phyloP scores from a whole-genome alignment of 257 asterid genomes.

The Fraxinus quadrangulata region DNA sequence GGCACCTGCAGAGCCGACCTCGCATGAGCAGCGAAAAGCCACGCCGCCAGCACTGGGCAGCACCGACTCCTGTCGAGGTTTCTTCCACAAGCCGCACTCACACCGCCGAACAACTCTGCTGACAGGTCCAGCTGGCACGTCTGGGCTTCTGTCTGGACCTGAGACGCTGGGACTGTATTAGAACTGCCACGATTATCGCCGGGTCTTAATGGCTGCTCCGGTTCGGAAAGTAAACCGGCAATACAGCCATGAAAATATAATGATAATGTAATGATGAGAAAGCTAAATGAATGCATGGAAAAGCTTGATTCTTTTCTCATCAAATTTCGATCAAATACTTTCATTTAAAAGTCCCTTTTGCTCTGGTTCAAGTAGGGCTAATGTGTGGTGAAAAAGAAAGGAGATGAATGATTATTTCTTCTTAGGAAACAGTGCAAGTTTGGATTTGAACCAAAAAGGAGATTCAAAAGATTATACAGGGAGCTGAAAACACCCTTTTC shows the following conservation, averaged over 20 bases:
- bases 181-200: slow-evolving; percentile 42
- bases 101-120: slow-evolving; percentile 92
- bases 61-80: slow-evolving; percentile 91
- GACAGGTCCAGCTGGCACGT: slow-evolving; percentile 78
- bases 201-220: slow-evolving; percentile 69
- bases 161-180: slow-evolving; percentile 87
- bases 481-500: slow-evolving; percentile 28
- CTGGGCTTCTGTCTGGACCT: slow-evolving; percentile 61
- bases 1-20: slow-evolving; percentile 68
- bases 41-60: slow-evolving; percentile 95
- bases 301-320: slow-evolving; percentile 20
- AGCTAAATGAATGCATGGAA: not conserved
- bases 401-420: not conserved
- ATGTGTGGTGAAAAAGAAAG: not conserved
- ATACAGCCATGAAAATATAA: slow-evolving; percentile 20
- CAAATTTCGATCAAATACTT: slow-evolving; percentile 22
- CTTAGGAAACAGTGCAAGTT: slow-evolving; percentile 29
- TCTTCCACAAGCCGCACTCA: slow-evolving; percentile 74
- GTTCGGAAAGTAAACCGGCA: slow-evolving; percentile 46
- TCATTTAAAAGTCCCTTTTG: not conserved
- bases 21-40: slow-evolving; percentile 98
- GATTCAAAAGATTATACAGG: slow-evolving; percentile 27
- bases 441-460: slow-evolving; percentile 37
- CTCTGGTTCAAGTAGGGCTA: slow-evolving; percentile 18
- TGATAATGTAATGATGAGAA: slow-evolving; percentile 15